Conservation (phyloP, 2,329 filamentous ascomycete genomes). For the Clarireedia monteithiana region DNA sequence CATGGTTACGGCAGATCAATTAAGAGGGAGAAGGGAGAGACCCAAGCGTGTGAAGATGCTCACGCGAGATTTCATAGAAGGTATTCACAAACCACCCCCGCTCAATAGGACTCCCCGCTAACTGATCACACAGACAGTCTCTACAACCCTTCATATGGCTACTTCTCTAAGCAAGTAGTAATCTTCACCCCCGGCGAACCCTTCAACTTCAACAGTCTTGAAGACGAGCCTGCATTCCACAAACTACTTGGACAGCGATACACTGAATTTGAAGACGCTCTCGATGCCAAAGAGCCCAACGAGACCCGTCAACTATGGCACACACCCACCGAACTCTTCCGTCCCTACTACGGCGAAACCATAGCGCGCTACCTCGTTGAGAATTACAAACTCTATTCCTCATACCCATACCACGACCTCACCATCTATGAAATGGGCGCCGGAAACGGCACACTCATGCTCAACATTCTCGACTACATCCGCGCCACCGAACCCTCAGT, state of each 20-base stretch:
- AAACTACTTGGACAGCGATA: conserved; percentile 69
- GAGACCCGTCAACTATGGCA: conserved; percentile 92
- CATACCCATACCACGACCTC: conserved; percentile 92
- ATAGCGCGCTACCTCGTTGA: conserved; percentile 92
- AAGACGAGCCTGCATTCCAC: conserved; percentile 83
- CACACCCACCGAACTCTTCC: conserved; percentile 94
- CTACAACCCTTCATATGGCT: conserved; percentile 91
- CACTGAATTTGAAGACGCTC: conserved; percentile 77
- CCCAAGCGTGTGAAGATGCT: conserved; percentile 93
- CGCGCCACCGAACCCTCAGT: conserved; percentile 82
- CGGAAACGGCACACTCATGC: conserved; percentile 94
- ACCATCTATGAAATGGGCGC: conserved; percentile 99
- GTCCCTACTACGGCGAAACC: conserved; percentile 93
- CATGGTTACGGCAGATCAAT: conserved; percentile 72
- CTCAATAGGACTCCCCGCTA: conserved; percentile 8
- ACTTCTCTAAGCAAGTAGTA: conserved; percentile 92
- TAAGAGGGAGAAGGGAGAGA: conserved; percentile 65
- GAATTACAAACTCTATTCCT: conserved; percentile 89
- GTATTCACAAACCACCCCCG: conserved; percentile 36
- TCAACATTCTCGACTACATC: conserved; percentile 96
- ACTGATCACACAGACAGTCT: conserved; percentile 60
- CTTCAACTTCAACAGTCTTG: conserved; percentile 76
- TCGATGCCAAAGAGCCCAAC: conserved; percentile 62
- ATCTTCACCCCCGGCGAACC: conserved; percentile 91
- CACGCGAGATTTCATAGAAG: conserved; percentile 94